Conservation (phyloP, 805 yeast genomes). For the Zygosaccharomyces pseudorouxii region DNA sequence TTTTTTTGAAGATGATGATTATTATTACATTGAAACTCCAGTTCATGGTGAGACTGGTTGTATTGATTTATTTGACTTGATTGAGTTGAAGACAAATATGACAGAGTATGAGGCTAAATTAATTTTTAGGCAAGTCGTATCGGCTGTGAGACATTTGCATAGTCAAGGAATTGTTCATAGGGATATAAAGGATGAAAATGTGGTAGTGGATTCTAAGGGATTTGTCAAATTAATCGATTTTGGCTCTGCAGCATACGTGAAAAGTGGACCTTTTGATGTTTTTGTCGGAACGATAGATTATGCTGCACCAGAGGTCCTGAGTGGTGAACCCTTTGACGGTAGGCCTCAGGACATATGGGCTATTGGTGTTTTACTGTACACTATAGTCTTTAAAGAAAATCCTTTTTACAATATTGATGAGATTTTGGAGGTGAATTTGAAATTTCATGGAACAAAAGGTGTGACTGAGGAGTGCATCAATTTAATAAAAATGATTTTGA, state of each 20-base stretch:
- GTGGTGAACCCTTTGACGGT: slow-evolving; percentile 86
- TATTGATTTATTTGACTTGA: slow-evolving; percentile 85
- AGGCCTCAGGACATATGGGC: slow-evolving; percentile 98
- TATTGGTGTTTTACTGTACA: slow-evolving; percentile 82
- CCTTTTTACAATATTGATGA: slow-evolving; percentile 96
- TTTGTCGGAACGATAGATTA: slow-evolving; percentile 97
- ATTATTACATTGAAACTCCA: slow-evolving; percentile 87
- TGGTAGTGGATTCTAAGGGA: slow-evolving; percentile 80
- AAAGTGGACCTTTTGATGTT: slow-evolving; percentile 92
- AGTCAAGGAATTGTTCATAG: slow-evolving; percentile 85
- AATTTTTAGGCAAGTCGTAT: slow-evolving; percentile 73
- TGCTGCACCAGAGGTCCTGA: slow-evolving; percentile 94
- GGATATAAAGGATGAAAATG: slow-evolving; percentile 92
- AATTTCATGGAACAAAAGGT: slow-evolving; percentile 38
- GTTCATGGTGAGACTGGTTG: slow-evolving; percentile 88
- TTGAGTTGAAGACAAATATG: slow-evolving; percentile 81
- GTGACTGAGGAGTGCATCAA: slow-evolving; percentile 57
- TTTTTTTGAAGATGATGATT: slow-evolving; percentile 86
- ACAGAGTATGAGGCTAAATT: slow-evolving; percentile 70
- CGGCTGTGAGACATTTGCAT: slow-evolving; percentile 79
- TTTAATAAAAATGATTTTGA: slow-evolving; percentile 60
- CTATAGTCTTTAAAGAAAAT: slow-evolving; percentile 86
- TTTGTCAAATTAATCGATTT: slow-evolving; percentile 84
- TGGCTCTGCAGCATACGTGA: slow-evolving; percentile 89
- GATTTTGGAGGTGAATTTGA: slow-evolving; percentile 83